A percentile compares a stretch with the other conserved stretches of the same genome.
Evolutionary conservation across 192 early-diverging fungal genomes (phyloP).

Genomic region (Helicostylum pulchrum): DNA sequence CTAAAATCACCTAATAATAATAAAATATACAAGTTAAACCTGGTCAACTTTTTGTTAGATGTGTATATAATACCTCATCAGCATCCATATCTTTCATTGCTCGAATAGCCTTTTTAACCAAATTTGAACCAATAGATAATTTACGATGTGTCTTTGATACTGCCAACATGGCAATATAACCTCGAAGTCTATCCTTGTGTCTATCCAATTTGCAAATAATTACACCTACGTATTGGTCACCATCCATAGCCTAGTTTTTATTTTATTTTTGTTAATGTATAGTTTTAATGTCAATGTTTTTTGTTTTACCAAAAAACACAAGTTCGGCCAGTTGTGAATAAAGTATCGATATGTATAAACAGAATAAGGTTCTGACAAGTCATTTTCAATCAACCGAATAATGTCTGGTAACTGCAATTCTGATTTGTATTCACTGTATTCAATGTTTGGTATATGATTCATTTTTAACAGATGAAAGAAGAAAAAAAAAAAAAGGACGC

Average conservation of each 20-base stretch:
- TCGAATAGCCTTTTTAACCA: slow-evolving; percentile 72
- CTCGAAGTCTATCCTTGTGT: slow-evolving; percentile 66
- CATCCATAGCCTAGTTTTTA: slow-evolving; percentile 53
- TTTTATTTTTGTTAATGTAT: not conserved
- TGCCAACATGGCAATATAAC: slow-evolving; percentile 98
- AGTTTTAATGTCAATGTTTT: not conserved
- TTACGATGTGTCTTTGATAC: slow-evolving; percentile 81
- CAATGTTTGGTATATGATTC: not conserved
- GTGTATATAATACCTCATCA: slow-evolving; percentile 64
- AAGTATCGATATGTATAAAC: slow-evolving; percentile 98
- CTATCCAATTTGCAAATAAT: slow-evolving; percentile 86
- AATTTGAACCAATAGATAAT: slow-evolving; percentile 68
- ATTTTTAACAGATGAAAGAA: too few species aligned
- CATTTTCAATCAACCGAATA: slow-evolving; percentile 82
- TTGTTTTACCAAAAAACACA: slow-evolving; percentile 71
- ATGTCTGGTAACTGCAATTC: slow-evolving; percentile 80
- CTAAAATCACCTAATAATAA: slow-evolving; percentile 67
- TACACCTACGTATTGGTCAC: slow-evolving; percentile 70
- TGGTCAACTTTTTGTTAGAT: not conserved
- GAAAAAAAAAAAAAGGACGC: too few species aligned
- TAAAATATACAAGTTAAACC: not conserved
- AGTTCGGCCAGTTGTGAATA: slow-evolving; percentile 86
- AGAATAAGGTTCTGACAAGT: slow-evolving; percentile 95
- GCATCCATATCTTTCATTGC: slow-evolving; percentile 74
- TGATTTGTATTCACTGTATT: slow-evolving; percentile 61